Evolutionary conservation across 1,284 basidiomycete species (phyloP), one percentile per base, ranked within the genome.

Genomic region (Moniliophthora roreri): DNA sequence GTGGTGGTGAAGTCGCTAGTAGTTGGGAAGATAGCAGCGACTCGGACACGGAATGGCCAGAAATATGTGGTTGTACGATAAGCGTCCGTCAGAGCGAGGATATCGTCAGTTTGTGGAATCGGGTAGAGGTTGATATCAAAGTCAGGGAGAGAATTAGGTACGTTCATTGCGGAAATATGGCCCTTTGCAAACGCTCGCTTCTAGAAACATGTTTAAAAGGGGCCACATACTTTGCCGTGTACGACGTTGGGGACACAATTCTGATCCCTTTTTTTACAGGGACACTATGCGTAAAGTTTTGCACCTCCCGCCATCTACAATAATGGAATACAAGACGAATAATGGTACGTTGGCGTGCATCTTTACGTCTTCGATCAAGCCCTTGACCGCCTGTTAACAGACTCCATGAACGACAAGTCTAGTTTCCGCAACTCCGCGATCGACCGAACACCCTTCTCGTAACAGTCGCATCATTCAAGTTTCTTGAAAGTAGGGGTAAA

Each of bases 301-400:
- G 40, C 82, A 85, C 66, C 74, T 92, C 18, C 81, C 88, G n/a
- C 61, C 79, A 2, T 75, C 79, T 16, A 90, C 87, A 0, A 77
- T 86, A 56, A 86, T 92, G 85, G 89, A 92, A 66, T 92, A 91
- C 66, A 92, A 92, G 69, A 86, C 87, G 8, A 91, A 92, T 69
- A 91, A 89, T 60, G 89, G 89, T 87, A 58, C 50, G 78, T 60
- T 48, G 6, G 11, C 4, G 26, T 26, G 18, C 21, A 8, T 48
- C 42, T 41, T 3, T 24, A 4, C 47, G 13, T 18, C 18, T 23
- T 9, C 16, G 41, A 44, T 9, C 32, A 32, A 35, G 37, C 36
- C 18, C 45, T 42, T 47, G 42, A 24, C 47, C 46, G 51, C 26
- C 13, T 39, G 45, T 23, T n/a, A n/a, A 36, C 52, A 91, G 89